phyloP scores from a whole-genome alignment of 2,329 filamentous ascomycete genomes.

The Botryotinia globosa region DNA sequence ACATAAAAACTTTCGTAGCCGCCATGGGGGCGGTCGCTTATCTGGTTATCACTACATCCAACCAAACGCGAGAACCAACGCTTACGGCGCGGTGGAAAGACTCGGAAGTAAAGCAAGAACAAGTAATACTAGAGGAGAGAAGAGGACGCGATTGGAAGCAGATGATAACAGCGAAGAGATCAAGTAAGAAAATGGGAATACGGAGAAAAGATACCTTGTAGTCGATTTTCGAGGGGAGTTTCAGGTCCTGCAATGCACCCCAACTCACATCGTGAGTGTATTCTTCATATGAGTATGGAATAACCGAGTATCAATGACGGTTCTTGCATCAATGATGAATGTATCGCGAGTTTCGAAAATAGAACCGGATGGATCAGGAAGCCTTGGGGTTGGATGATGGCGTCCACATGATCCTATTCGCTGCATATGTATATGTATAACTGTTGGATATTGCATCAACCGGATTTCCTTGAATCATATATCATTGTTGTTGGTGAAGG shows the following conservation, averaged over 20 bases:
- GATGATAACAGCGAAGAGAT: not conserved
- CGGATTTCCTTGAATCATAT: not conserved
- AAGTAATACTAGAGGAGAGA: not conserved
- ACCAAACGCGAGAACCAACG: slow-evolving; percentile 8
- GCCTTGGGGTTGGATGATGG: not conserved
- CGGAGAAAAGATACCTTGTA: not conserved
- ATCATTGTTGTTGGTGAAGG: not conserved
- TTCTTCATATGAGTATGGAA: not conserved
- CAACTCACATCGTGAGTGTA: not conserved
- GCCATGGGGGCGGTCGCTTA: slow-evolving; percentile 20
- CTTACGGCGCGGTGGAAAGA: not conserved
- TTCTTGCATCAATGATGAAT: not conserved
- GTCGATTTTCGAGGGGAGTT: slow-evolving; percentile 8
- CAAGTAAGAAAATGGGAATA: not conserved
- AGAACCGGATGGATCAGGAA: not conserved
- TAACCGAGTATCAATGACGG: not conserved
- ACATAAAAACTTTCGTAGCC: slow-evolving; percentile 9
- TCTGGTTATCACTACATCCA: slow-evolving; percentile 13
- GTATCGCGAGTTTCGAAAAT: slow-evolving; percentile 6
- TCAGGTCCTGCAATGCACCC: slow-evolving; percentile 1
- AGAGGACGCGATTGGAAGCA: not conserved
- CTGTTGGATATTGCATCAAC: not conserved
- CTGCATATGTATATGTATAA: not conserved
- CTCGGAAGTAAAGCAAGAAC: not conserved
- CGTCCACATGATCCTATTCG: not conserved